phyloP scores from a whole-genome alignment of 2,329 filamentous ascomycete genomes.

The Fusarium azukiicola region DNA sequence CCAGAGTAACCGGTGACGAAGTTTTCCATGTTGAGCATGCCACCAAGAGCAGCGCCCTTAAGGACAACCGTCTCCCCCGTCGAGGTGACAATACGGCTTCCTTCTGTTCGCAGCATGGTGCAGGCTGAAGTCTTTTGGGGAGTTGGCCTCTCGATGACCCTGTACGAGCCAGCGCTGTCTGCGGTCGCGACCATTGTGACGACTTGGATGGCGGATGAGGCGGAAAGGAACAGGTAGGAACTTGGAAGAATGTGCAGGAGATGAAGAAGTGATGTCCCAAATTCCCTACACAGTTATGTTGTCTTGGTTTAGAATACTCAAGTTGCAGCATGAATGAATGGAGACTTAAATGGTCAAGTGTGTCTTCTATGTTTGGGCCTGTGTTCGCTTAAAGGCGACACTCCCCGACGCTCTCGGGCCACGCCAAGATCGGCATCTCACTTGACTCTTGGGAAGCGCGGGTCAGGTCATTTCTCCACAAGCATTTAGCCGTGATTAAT shows the following conservation, averaged over 20 bases:
- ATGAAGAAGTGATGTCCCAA: not conserved
- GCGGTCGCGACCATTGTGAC: slow-evolving; percentile 40
- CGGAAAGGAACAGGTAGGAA: too few species aligned
- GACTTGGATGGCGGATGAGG: too few species aligned
- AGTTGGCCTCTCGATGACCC: not conserved
- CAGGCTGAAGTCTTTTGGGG: slow-evolving; percentile 43
- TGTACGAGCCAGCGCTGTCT: slow-evolving; percentile 29
- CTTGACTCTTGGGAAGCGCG: not conserved
- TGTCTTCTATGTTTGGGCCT: not conserved
- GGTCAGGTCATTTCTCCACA: not conserved
- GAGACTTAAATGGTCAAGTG: slow-evolving; percentile 34
- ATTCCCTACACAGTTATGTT: not conserved
- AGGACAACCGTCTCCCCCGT: slow-evolving; percentile 70
- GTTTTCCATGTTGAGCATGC: slow-evolving; percentile 74
- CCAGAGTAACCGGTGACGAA: slow-evolving; percentile 83
- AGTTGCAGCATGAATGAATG: not conserved
- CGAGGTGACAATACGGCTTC: slow-evolving; percentile 66
- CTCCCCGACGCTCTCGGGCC: slow-evolving; percentile 43
- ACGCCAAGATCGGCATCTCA: slow-evolving; percentile 3
- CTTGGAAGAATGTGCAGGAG: not conserved
- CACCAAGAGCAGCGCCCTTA: slow-evolving; percentile 58
- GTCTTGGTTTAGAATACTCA: not conserved
- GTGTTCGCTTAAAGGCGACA: slow-evolving; percentile 44
- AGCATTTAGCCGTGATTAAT: slow-evolving; percentile 1
- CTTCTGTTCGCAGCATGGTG: slow-evolving; percentile 56